These are phyloP conservation scores for Vitis riparia DNA, from an alignment of 164 flowering plant species.

Conservation along the genomic window DNA sequence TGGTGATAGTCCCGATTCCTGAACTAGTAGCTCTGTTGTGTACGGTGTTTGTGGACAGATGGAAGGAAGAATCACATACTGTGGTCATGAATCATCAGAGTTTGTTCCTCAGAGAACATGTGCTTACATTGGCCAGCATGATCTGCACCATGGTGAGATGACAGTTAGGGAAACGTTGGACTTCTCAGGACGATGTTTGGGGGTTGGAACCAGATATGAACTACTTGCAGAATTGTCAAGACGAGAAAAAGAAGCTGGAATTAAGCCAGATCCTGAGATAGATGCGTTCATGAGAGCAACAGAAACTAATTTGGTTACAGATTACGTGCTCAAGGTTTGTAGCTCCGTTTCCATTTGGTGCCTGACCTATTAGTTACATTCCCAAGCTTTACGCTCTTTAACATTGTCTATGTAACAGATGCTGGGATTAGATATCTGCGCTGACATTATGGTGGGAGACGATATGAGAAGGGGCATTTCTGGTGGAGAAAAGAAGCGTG, in stretches of 20 bases:
- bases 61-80: conserved; percentile 28
- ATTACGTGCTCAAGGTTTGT: conserved; percentile 63
- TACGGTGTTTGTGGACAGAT: conserved; percentile 1
- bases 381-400: not conserved
- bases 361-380: not conserved
- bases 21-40: too few species aligned
- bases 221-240: conserved; percentile 46
- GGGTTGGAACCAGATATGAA: conserved; percentile 31
- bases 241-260: conserved; percentile 44
- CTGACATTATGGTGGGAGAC: conserved; percentile 56
- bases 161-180: conserved; percentile 33
- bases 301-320: conserved; percentile 47
- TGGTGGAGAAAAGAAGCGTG: conserved; percentile 60
- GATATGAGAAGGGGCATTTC: conserved; percentile 69
- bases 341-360: not conserved
- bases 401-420: conserved; percentile 28
- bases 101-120: conserved; percentile 34
- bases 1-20: too few species aligned
- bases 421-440: conserved; percentile 54
- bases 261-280: conserved; percentile 70
- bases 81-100: conserved; percentile 24
- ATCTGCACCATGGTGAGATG: conserved; percentile 35
- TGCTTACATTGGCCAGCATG: conserved; percentile 35
- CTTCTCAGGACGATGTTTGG: conserved; percentile 32
- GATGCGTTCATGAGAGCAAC: conserved; percentile 73